Evolutionary conservation across 305 asterid genomes (phyloP).

Genomic region (Solanum hybrid): DNA sequence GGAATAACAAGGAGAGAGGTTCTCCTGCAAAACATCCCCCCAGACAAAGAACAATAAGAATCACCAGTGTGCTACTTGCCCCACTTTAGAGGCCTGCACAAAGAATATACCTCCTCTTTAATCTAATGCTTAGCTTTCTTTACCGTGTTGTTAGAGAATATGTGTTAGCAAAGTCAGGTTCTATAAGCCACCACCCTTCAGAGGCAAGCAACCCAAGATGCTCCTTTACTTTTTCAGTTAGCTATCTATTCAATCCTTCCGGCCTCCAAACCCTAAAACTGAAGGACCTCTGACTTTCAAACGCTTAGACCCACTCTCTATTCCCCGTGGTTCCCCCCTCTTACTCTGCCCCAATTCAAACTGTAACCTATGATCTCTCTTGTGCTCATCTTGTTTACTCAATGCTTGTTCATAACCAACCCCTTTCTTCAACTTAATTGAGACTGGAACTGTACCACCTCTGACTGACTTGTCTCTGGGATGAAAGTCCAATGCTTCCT

Average conservation of each 20-base stretch:
- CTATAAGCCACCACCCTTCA: conserved; percentile 17
- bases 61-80: conserved; percentile 44
- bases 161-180: conserved; percentile 47
- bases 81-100: conserved; percentile 60
- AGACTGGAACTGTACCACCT: conserved; percentile 3
- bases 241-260: conserved; percentile 22
- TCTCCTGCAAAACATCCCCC: conserved; percentile 54
- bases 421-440: conserved; percentile 7
- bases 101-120: conserved; percentile 36
- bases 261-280: conserved; percentile 34
- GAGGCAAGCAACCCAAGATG: conserved; percentile 18
- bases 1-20: conserved; percentile 32
- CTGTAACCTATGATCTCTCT: conserved; percentile 24
- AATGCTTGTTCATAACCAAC: background rate
- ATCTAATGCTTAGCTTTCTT: conserved; percentile 35
- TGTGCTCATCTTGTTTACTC: background rate
- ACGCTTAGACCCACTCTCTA: conserved; percentile 54
- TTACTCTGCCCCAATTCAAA: conserved; percentile 27
- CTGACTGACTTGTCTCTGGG: conserved; percentile 3
- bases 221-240: conserved; percentile 9
- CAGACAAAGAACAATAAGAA: conserved; percentile 47
- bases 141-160: conserved; percentile 43
- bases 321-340: conserved; percentile 27
- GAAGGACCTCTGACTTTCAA: conserved; percentile 77
- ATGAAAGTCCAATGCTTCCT: background rate